These are phyloP conservation scores for Schizosaccharomyces cryophilus DNA, from an alignment of 805 yeast genomes.

Conservation along the genomic window DNA sequence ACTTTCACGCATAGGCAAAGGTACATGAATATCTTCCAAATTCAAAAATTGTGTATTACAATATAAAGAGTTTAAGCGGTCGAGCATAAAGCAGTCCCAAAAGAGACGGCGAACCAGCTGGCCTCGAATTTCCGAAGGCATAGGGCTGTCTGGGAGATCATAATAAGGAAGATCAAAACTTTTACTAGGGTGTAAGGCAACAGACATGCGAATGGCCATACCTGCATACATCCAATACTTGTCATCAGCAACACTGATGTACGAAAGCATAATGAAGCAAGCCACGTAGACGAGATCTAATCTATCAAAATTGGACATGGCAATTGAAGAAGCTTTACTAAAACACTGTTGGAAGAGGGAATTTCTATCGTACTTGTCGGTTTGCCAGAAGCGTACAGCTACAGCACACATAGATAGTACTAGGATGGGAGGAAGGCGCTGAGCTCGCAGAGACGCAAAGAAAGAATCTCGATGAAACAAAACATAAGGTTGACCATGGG, in stretches of 20 bases:
- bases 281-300: background rate
- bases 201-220: background rate
- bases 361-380: background rate
- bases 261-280: background rate
- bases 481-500: background rate
- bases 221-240: background rate
- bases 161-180: background rate
- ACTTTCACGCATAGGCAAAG: background rate
- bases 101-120: background rate
- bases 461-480: background rate
- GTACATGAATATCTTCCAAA: background rate
- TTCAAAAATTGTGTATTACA: background rate
- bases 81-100: background rate
- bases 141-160: background rate
- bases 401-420: background rate
- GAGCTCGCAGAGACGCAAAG: background rate
- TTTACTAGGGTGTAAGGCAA: background rate
- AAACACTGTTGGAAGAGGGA: background rate
- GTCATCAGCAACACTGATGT: background rate
- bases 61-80: background rate
- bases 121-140: background rate
- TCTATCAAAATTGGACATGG: background rate
- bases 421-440: slow-evolving; percentile 1
- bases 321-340: background rate
- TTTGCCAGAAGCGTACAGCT: background rate